Percentiles rank a stretch among this genome's conserved stretches.
These are phyloP conservation scores for Diaporthe citrichinensis DNA, from an alignment of 2,329 filamentous ascomycete genomes.

Conservation along the genomic window DNA sequence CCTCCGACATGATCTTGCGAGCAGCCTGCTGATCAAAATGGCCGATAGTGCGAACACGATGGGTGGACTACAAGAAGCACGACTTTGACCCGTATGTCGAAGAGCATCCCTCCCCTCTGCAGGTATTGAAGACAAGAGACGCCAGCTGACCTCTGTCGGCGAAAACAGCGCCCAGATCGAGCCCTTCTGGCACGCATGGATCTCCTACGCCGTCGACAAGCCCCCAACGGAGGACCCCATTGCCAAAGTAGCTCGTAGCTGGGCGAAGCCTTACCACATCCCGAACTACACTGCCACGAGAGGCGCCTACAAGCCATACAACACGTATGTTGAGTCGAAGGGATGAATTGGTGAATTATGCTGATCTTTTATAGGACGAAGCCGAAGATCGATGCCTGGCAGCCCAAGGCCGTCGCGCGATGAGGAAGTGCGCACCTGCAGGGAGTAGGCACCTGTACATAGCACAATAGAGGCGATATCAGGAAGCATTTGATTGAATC, in stretches of 20 bases:
- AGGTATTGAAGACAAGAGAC: neutral
- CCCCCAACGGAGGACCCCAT: conserved; percentile 84
- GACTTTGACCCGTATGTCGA: conserved; percentile 81
- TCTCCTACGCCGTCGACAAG: conserved; percentile 92
- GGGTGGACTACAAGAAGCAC: conserved; percentile 95
- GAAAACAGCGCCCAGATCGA: conserved; percentile 81
- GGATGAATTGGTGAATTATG: rapidly evolving
- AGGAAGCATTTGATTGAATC: neutral
- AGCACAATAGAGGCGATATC: conserved; percentile 30
- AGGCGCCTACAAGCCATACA: conserved; percentile 93
- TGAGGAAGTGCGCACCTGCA: conserved; percentile 21
- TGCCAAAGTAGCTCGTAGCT: conserved; percentile 76
- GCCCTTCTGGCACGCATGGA: conserved; percentile 98
- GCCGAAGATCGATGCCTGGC: conserved; percentile 54
- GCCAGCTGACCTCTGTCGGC: conserved; percentile 39
- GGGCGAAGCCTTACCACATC: conserved; percentile 80
- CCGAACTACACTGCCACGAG: conserved; percentile 82
- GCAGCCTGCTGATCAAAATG: neutral
- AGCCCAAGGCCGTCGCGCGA: conserved; percentile 46
- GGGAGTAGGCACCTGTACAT: conserved; percentile 41
- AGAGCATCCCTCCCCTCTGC: conserved; percentile 41
- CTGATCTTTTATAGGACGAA: conserved; percentile 47
- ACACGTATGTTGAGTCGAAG: conserved; percentile 77
- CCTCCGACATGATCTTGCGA: neutral
- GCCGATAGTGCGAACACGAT: conserved; percentile 87